Evolutionary conservation across 345 rosid genomes (phyloP), one percentile per base, ranked within the genome.

Genomic region (Toxicodendron radicans): DNA sequence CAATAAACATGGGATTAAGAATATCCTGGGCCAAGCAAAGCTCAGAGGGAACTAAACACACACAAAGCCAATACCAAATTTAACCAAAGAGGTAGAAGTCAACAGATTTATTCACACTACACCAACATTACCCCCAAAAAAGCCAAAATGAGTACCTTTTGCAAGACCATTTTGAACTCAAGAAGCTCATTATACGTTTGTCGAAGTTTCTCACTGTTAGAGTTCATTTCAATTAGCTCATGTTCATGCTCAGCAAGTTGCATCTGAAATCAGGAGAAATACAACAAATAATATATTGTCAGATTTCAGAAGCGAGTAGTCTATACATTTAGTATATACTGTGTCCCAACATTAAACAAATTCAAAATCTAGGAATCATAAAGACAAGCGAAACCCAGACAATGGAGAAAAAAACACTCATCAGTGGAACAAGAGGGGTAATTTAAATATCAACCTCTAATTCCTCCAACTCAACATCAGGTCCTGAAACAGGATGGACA

Each of bases 191-290:
- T 95, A 83, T 87, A 90, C 30, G 93, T 80, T 80, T 88, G 93
- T 72, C 83, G 90, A 80, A 95, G 99, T 83, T 84, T 89, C 87
- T 90, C 99, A 82, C 93, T 81, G 79, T 95, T 95, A 21, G 97
- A 92, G 76, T 91, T 95, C 94, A 91, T 90, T 82, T 95, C 99
- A 80, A 90, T 84, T 57, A 95, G 88, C 78, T 95, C 99, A 58
- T 84, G 93, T 74, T 95, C 99, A 75, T 90, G 95, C 74, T 92
- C 97, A 33, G 90, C 89, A 73, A 95, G 97, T 86, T 89, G 94
- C 61, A 83, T 64, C 99, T 95, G 90, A 49, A 67, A 75, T 70
- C 18, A 38, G 65, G 60, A 77, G n/a, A 76, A 80, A 72, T 23
- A 76, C 6, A 81, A 73, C 64, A 81, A 49, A 51, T 30, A 53